These are phyloP conservation scores for Cornus kousa DNA, from an alignment of 148 eudicot genomes.

Conservation along the genomic window DNA sequence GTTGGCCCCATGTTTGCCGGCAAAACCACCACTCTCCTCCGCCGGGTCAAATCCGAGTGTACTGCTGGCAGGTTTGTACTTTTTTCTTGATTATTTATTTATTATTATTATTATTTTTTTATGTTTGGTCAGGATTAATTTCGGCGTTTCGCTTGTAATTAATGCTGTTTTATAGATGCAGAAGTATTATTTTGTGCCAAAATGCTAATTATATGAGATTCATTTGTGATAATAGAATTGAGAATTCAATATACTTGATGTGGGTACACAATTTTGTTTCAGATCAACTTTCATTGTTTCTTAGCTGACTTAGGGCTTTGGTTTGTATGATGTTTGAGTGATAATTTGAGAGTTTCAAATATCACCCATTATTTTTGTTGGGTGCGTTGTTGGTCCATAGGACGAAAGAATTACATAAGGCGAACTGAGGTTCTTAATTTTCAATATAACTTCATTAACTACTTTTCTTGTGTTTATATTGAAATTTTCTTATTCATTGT, in stretches of 20 bases:
- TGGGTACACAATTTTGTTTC: neutral
- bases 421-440: no score
- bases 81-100: neutral
- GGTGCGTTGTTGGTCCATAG: no score
- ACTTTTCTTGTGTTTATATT: no score
- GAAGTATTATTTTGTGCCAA: neutral
- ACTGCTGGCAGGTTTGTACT: slow-evolving; percentile 53
- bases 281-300: neutral
- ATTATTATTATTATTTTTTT: neutral
- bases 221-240: neutral
- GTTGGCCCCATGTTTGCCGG: slow-evolving; percentile 99
- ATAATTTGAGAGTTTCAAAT: neutral
- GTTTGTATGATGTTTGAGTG: neutral
- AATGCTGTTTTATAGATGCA: neutral
- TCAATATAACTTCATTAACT: no score
- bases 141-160: neutral
- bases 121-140: neutral
- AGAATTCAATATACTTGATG: neutral
- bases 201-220: neutral
- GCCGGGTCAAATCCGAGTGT: slow-evolving; percentile 54
- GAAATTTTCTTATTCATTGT: neutral
- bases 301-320: neutral
- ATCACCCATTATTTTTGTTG: no score
- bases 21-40: slow-evolving; percentile 73
- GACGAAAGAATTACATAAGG: no score